Evolutionary conservation across 352 stramenopile genomes (phyloP).

Genomic region (Phytophthora lateralis): DNA sequence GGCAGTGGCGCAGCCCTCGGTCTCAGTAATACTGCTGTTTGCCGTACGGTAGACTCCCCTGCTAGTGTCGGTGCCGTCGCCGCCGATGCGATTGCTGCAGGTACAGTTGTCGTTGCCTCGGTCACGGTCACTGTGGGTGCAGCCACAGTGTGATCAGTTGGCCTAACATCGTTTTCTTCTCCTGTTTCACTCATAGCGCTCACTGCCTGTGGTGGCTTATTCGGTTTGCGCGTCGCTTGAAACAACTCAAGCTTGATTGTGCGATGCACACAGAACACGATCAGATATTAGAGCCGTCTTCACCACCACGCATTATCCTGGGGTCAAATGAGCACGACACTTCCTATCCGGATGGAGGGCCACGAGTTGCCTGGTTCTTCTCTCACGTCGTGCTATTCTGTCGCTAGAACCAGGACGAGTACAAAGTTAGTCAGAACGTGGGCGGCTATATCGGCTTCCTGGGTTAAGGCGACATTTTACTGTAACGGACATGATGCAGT

Average conservation of each 20-base stretch:
- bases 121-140: neutral
- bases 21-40: neutral
- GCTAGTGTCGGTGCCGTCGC: neutral
- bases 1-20: neutral
- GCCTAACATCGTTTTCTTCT: neutral
- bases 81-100: neutral
- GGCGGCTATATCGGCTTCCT: slow-evolving; percentile 12
- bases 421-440: slow-evolving; percentile 11
- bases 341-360: neutral
- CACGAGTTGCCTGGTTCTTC: neutral
- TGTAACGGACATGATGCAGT: slow-evolving; percentile 14
- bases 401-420: slow-evolving; percentile 6
- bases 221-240: neutral
- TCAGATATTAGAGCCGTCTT: slow-evolving; percentile 15
- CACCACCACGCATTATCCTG: slow-evolving; percentile 25
- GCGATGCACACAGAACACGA: slow-evolving; percentile 4
- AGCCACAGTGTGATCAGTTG: neutral
- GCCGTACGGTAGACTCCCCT: neutral
- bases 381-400: neutral
- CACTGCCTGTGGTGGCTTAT: neutral
- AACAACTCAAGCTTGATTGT: neutral
- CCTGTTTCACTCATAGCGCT: slow-evolving; percentile 4
- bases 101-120: neutral
- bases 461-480: neutral
- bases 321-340: neutral